These are phyloP conservation scores for Alternaria viburni DNA, from an alignment of 2,329 filamentous ascomycete genomes.

Conservation along the genomic window DNA sequence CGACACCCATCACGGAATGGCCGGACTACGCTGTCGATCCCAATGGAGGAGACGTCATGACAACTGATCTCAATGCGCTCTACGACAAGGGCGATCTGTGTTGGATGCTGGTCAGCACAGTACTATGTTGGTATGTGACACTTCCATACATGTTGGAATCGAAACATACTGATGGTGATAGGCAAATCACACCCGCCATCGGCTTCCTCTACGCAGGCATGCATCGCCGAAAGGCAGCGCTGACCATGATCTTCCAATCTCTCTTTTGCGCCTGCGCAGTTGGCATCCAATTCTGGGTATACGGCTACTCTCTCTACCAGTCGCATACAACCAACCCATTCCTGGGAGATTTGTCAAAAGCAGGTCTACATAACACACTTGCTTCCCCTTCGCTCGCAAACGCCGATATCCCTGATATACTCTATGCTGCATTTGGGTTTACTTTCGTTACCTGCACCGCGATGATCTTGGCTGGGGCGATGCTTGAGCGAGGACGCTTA, in stretches of 20 bases:
- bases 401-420: constrained; percentile 40
- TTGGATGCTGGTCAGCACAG: constrained; percentile 48
- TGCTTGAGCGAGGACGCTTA: constrained; percentile 41
- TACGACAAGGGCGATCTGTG: constrained; percentile 57
- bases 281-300: constrained; percentile 58
- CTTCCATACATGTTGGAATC: not conserved
- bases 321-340: constrained; percentile 38
- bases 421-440: constrained; percentile 45
- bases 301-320: constrained; percentile 54
- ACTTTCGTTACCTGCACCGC: constrained; percentile 43
- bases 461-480: constrained; percentile 44
- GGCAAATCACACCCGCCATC: constrained; percentile 45
- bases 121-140: constrained; percentile 37
- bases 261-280: constrained; percentile 56
- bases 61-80: constrained; percentile 53
- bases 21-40: constrained; percentile 52
- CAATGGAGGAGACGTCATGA: constrained; percentile 54
- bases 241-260: constrained; percentile 58
- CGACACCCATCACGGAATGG: constrained; percentile 49
- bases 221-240: constrained; percentile 38
- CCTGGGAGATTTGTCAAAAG: constrained; percentile 40
- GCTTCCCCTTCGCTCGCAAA: constrained; percentile 42
- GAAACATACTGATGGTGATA: constrained; percentile 12
- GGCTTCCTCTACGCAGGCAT: constrained; percentile 46
- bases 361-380: constrained; percentile 38